phyloP scores from a whole-genome alignment of 2,329 filamentous ascomycete genomes.

The Ceratocystis smalleyi region DNA sequence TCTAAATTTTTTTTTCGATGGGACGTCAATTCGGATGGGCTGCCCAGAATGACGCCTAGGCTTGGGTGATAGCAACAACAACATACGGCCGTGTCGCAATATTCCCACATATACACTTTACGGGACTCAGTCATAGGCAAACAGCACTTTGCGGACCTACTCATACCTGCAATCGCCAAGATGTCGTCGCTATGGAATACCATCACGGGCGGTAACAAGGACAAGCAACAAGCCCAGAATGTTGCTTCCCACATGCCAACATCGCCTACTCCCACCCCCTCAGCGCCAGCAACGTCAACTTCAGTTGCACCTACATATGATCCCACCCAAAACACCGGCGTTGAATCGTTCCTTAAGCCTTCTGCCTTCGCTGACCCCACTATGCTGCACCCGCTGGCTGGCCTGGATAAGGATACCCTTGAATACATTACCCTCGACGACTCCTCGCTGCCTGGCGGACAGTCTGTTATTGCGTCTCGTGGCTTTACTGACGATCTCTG shows the following conservation, averaged over 20 bases:
- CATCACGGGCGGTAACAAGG: constrained; percentile 43
- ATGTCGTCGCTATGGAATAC: constrained; percentile 48
- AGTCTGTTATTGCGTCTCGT: constrained; percentile 80
- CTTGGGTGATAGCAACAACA: background rate
- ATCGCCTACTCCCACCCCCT: constrained; percentile 19
- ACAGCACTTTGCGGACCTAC: background rate
- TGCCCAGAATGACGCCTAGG: constrained; percentile 5
- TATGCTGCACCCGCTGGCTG: constrained; percentile 80
- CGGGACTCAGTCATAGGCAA: background rate
- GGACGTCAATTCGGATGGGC: background rate
- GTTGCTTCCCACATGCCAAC: constrained; percentile 15
- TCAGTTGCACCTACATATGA: constrained; percentile 48
- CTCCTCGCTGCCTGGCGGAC: constrained; percentile 65
- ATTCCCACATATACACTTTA: background rate
- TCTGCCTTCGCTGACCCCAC: constrained; percentile 71
- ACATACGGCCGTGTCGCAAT: constrained; percentile 3
- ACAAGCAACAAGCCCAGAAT: constrained; percentile 29
- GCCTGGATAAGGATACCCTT: constrained; percentile 79
- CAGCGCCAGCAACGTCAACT: constrained; percentile 34
- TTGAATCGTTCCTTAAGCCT: constrained; percentile 69
- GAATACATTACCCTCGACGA: constrained; percentile 95
- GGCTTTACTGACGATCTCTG: constrained; percentile 97
- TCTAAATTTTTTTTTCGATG: constrained; percentile 15
- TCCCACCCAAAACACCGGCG: constrained; percentile 58
- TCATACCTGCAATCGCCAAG: constrained; percentile 12